Conservation (phyloP, 164 flowering plant genomes). For the Litsea cubeba region DNA sequence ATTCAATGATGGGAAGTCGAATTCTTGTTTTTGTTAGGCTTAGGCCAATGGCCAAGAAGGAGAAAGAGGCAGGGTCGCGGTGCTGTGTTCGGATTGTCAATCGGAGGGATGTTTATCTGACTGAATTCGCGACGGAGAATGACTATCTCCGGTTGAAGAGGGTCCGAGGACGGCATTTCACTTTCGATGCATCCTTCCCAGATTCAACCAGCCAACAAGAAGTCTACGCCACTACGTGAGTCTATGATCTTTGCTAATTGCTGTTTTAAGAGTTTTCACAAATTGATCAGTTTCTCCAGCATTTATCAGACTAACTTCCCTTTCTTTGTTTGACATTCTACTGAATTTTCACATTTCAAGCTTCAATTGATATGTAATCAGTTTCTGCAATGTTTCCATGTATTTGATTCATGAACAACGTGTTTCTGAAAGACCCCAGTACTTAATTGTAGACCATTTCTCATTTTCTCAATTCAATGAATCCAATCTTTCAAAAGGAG, state of each 20-base stretch:
- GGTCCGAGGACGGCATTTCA: constrained; percentile 79
- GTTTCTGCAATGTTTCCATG: too few species aligned
- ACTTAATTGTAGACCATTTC: too few species aligned
- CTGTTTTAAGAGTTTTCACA: background rate
- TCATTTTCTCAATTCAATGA: too few species aligned
- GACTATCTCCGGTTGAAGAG: constrained; percentile 89
- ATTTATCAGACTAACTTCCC: background rate
- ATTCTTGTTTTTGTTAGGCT: constrained; percentile 91
- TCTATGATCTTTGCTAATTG: constrained; percentile 4
- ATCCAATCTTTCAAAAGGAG: too few species aligned
- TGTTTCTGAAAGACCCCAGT: too few species aligned
- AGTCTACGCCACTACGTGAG: constrained; percentile 85
- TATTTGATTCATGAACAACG: too few species aligned
- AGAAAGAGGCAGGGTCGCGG: constrained; percentile 73
- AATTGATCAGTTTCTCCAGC: background rate
- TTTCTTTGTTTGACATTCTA: background rate
- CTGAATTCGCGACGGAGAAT: constrained; percentile 70
- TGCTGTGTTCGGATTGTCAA: constrained; percentile 70
- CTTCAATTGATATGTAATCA: too few species aligned
- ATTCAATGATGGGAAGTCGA: constrained; percentile 34
- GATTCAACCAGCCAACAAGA: constrained; percentile 73
- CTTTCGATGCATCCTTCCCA: constrained; percentile 80
- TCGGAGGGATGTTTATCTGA: constrained; percentile 60
- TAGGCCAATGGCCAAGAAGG: constrained; percentile 83
- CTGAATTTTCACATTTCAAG: background rate